A percentile compares a stretch with the other conserved stretches of the same genome.
Evolutionary conservation across 208 protist species (phyloP).

Genomic region (Herpetomonas muscarum): DNA sequence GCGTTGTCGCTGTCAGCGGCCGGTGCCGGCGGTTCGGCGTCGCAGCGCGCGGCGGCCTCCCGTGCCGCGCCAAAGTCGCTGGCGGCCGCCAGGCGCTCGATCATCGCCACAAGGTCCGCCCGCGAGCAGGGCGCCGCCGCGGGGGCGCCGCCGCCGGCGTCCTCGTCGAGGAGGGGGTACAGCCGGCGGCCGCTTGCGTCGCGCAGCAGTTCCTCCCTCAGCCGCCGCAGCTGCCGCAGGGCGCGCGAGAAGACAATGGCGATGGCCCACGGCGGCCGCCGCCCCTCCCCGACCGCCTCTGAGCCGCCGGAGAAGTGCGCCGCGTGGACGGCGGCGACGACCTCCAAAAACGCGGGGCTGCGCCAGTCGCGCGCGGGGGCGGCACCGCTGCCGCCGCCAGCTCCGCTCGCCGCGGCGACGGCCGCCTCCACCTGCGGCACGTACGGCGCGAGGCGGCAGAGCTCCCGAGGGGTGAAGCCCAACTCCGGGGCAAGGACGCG

Average conservation of each 20-base stretch:
- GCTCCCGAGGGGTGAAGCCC: conserved; percentile 45
- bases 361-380: background rate
- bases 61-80: background rate
- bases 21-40: too few species aligned
- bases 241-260: background rate
- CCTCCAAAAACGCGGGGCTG: conserved; percentile 1
- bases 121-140: too few species aligned
- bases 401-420: background rate
- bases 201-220: background rate
- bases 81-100: too few species aligned
- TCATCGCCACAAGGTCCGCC: too few species aligned
- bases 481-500: conserved; percentile 48
- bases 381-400: background rate
- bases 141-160: too few species aligned
- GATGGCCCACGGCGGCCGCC: background rate
- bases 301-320: conserved; percentile 20
- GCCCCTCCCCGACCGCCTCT: conserved; percentile 13
- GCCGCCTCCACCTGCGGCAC: conserved; percentile 32
- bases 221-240: background rate
- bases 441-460: conserved; percentile 69
- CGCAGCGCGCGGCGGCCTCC: background rate
- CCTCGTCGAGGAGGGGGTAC: background rate
- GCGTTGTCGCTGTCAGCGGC: too few species aligned
- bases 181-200: background rate
- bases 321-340: conserved; percentile 15